Percentiles rank a stretch among this genome's conserved stretches.
These are phyloP conservation scores for Talaromyces sp. DNA, from an alignment of 2,329 filamentous ascomycete species.

Conservation along the genomic window DNA sequence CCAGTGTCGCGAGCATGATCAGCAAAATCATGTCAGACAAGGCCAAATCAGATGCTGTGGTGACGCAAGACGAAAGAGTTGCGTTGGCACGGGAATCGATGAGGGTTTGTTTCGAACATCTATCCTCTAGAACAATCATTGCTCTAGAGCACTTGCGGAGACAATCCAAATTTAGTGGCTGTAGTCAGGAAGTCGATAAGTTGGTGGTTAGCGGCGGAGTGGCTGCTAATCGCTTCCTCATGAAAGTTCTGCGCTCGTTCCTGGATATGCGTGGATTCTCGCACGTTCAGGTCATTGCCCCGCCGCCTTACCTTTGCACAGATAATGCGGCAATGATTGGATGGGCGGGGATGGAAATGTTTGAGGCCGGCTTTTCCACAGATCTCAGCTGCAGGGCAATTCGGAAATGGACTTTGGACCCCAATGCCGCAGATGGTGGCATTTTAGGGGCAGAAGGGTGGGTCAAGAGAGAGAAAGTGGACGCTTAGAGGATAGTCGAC, in stretches of 20 bases:
- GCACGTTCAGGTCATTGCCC: slow-evolving; percentile 63
- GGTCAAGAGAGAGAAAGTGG: slow-evolving; percentile 33
- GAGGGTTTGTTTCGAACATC: slow-evolving; percentile 80
- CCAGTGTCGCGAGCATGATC: slow-evolving; percentile 64
- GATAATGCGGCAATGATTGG: slow-evolving; percentile 98
- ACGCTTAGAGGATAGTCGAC: background rate
- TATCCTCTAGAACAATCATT: slow-evolving; percentile 69
- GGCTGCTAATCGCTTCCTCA: slow-evolving; percentile 76
- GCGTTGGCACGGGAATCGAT: slow-evolving; percentile 70
- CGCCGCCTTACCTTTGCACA: slow-evolving; percentile 75
- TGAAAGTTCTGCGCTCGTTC: slow-evolving; percentile 59
- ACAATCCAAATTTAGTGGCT: background rate
- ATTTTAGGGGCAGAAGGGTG: slow-evolving; percentile 61
- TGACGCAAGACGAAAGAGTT: slow-evolving; percentile 60
- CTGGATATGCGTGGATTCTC: slow-evolving; percentile 65
- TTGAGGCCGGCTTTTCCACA: slow-evolving; percentile 66
- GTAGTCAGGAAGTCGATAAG: slow-evolving; percentile 46
- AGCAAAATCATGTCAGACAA: slow-evolving; percentile 52
- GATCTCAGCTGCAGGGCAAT: slow-evolving; percentile 58
- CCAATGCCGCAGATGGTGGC: slow-evolving; percentile 57
- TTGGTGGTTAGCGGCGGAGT: slow-evolving; percentile 88
- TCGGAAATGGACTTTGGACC: slow-evolving; percentile 72
- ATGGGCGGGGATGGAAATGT: slow-evolving; percentile 94
- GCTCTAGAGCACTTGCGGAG: slow-evolving; percentile 53
- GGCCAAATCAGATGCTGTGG: slow-evolving; percentile 27